Percentiles rank a stretch among this genome's conserved stretches.
These are phyloP conservation scores for Aureobasidium sp. DNA, from an alignment of 2,329 filamentous ascomycete genomes.

Conservation along the genomic window DNA sequence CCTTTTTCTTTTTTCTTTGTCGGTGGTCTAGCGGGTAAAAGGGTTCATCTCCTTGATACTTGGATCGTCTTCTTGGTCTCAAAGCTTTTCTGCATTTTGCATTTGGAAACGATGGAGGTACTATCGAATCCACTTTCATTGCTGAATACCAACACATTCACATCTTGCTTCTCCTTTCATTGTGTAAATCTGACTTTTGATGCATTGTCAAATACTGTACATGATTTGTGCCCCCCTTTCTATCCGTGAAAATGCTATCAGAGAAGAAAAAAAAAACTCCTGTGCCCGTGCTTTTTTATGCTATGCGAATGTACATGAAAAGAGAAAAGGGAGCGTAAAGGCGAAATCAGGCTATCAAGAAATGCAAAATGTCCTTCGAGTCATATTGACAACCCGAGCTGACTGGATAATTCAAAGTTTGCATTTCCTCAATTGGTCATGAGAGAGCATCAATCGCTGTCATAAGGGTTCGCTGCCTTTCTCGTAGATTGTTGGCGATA, in stretches of 20 bases:
- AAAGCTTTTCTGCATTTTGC: no score
- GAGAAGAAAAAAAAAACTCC: not conserved
- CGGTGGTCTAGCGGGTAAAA: no score
- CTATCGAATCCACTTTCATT: not conserved
- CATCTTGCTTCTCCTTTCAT: not conserved
- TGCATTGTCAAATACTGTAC: not conserved
- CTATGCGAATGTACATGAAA: not conserved
- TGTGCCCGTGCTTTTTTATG: not conserved
- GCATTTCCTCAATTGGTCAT: not conserved
- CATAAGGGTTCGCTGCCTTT: not conserved
- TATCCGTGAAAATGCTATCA: not conserved
- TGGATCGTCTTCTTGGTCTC: no score
- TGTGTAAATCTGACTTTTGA: no score
- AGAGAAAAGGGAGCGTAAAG: not conserved
- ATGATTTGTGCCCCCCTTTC: not conserved
- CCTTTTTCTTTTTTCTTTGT: not conserved
- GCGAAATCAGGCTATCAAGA: not conserved
- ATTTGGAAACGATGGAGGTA: no score
- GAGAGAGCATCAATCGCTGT: constrained; percentile 3
- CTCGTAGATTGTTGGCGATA: constrained; percentile 15
- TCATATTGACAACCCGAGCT: not conserved
- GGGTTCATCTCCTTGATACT: no score
- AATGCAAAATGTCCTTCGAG: not conserved
- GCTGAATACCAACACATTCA: not conserved
- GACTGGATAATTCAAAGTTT: not conserved